These are phyloP conservation scores for Mucor sp. DNA, from an alignment of 371 early-diverging fungal species.

Conservation along the genomic window DNA sequence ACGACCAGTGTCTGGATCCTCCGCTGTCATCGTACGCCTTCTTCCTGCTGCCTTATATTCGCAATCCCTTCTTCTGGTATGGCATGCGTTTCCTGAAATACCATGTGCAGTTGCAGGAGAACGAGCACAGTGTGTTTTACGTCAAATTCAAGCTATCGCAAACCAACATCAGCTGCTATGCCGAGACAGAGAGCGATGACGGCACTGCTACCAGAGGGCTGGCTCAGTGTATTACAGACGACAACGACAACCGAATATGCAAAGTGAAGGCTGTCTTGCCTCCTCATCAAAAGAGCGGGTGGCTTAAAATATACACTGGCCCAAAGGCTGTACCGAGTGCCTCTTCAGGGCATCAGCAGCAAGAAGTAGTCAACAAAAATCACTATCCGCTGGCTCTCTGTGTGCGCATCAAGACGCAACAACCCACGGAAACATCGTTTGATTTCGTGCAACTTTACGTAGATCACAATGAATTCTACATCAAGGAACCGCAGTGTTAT, in stretches of 20 bases:
- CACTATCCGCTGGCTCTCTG: constrained; percentile 38
- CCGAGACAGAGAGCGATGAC: constrained; percentile 34
- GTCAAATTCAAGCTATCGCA: constrained; percentile 8
- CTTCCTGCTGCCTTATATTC: constrained; percentile 41
- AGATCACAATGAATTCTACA: constrained; percentile 39
- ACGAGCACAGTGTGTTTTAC: constrained; percentile 15
- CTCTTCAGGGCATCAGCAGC: not conserved
- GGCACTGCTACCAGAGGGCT: constrained; percentile 25
- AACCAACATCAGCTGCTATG: constrained; percentile 33
- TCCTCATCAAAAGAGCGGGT: constrained; percentile 30
- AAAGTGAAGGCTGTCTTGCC: constrained; percentile 50
- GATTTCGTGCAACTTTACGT: constrained; percentile 48
- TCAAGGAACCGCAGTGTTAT: constrained; percentile 51
- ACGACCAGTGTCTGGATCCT: constrained; percentile 38
- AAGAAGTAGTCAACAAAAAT: constrained; percentile 13
- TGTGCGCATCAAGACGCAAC: constrained; percentile 22
- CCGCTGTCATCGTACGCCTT: constrained; percentile 30
- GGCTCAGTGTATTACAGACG: constrained; percentile 32
- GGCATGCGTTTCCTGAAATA: constrained; percentile 27
- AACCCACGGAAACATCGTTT: constrained; percentile 12
- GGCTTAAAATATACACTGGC: constrained; percentile 50
- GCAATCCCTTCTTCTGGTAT: constrained; percentile 38
- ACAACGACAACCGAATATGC: constrained; percentile 26
- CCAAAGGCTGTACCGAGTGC: constrained; percentile 16
- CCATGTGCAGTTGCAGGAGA: not conserved